Evolutionary conservation across 1,284 basidiomycete species (phyloP).

Genomic region (Cutaneotrichosporon arboriforme): DNA sequence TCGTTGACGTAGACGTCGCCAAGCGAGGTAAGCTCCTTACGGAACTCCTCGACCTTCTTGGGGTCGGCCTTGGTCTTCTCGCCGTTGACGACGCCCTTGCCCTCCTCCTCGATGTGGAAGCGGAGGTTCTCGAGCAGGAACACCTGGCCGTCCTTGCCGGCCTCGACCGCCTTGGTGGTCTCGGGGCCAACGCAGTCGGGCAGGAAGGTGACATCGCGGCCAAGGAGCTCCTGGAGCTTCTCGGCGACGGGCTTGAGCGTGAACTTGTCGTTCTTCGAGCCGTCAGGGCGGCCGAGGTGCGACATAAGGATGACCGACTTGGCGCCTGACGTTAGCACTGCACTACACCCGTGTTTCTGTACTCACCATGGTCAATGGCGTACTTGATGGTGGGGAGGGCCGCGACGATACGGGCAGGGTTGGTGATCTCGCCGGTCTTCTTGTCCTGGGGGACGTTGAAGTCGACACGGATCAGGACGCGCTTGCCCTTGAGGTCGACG

Average conservation of each 20-base stretch:
- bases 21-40: constrained; percentile 78
- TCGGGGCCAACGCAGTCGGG: constrained; percentile 80
- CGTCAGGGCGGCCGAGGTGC: constrained; percentile 95
- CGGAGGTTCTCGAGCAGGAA: constrained; percentile 96
- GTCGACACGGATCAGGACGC: constrained; percentile 94
- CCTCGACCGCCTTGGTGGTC: constrained; percentile 69
- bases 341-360: neutral
- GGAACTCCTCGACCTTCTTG: constrained; percentile 74
- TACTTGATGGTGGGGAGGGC: constrained; percentile 95
- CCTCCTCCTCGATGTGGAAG: constrained; percentile 98
- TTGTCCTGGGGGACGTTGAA: constrained; percentile 85
- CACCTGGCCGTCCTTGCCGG: constrained; percentile 68
- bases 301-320: constrained; percentile 90
- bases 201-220: constrained; percentile 71
- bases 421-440: constrained; percentile 78
- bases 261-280: constrained; percentile 82
- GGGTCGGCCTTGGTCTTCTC: constrained; percentile 90
- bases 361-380: constrained; percentile 76
- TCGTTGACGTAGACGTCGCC: constrained; percentile 98
- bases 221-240: constrained; percentile 67
- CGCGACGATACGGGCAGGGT: constrained; percentile 92
- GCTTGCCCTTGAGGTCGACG: constrained; percentile 72
- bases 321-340: constrained; percentile 57
- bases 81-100: constrained; percentile 74
- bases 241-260: constrained; percentile 76